Evolutionary conservation across 495 filamentous ascomycete genomes (phyloP), one percentile per base, ranked within the genome.

Genomic region (Cercophora scortea): DNA sequence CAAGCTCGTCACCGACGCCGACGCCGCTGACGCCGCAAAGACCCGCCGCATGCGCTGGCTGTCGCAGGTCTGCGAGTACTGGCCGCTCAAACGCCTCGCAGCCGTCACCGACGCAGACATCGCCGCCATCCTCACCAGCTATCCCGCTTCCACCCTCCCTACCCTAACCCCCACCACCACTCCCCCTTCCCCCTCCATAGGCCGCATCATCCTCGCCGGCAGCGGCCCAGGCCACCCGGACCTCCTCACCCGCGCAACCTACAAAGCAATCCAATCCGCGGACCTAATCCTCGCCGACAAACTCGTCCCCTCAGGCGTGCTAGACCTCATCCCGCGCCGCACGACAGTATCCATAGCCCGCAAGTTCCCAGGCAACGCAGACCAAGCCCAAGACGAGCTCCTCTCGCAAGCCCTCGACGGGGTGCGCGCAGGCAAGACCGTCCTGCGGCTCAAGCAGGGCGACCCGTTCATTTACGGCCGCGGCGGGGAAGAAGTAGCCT

Each of bases 311-410:
- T 76, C 86, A 1, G 83, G 87, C 7, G 87, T 98, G 7, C 71
- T 98, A 11, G 86, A 89, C 50, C 81, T 97, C 10, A 87, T 96
- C 53, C 94, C 93, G 25, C 88, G 94, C 15, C 80, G 93, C 39
- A 92, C 91, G 15, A 84, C 86, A 19, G 84, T 98, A 13, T 81
- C 89, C 59, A 97, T 97, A 61, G 93, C 93, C 8, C 86, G 90
- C 56, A 98, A 98, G 68, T 98, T 97, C 65, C 93, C 93, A 9
- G 93, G 93, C 11, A 97, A 97, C 59, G 93, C 93, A 36, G 93
- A 98, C 56, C 81, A 80, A 38, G 93, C 93, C 0, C 94, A 98
- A 65, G 84, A 88, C 54, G 93, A 98, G 66, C 81, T 98, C 13
- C 79, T 96, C n/a, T 71, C 78, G 35, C 75, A 89, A 60, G 93